These are phyloP conservation scores for Aegilops sharonensis DNA, from an alignment of 176 grass and related monocot species.

Conservation along the genomic window DNA sequence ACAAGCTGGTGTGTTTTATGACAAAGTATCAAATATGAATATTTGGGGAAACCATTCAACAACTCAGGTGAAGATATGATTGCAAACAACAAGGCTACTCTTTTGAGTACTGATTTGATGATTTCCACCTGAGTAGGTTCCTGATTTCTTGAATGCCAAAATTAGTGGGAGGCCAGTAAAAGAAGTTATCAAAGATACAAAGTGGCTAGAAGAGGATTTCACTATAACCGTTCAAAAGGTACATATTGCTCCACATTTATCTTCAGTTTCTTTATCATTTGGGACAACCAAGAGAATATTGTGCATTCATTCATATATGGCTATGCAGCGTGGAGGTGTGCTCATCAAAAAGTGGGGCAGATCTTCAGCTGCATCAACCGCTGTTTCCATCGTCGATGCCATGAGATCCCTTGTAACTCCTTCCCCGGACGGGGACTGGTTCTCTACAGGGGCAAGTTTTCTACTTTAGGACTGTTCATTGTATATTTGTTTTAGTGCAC, in stretches of 20 bases:
- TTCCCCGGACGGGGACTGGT: constrained; percentile 87
- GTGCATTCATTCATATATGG: constrained; percentile 23
- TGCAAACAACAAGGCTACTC: not conserved
- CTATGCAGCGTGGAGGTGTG: constrained; percentile 74
- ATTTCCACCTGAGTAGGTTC: constrained; percentile 59
- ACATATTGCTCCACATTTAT: not conserved
- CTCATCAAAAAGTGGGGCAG: constrained; percentile 98
- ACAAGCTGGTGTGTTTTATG: constrained; percentile 95
- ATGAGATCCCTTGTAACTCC: constrained; percentile 87
- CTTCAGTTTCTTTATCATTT: not conserved
- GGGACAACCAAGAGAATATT: not conserved
- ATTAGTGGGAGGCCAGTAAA: constrained; percentile 70
- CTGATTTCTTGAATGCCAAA: constrained; percentile 98
- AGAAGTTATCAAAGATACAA: constrained; percentile 79
- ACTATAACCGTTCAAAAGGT: constrained; percentile 87
- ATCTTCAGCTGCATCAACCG: constrained; percentile 94
- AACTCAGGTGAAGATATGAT: constrained; percentile 76
- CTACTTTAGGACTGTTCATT: not conserved
- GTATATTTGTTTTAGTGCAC: not conserved
- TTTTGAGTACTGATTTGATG: not conserved
- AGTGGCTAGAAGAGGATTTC: constrained; percentile 91
- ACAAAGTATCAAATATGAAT: constrained; percentile 93
- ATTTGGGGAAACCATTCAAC: constrained; percentile 99
- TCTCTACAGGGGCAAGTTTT: constrained; percentile 78
- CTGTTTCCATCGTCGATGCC: constrained; percentile 86